Conservation (phyloP, 805 yeast species). For the Candida stauntonica region DNA sequence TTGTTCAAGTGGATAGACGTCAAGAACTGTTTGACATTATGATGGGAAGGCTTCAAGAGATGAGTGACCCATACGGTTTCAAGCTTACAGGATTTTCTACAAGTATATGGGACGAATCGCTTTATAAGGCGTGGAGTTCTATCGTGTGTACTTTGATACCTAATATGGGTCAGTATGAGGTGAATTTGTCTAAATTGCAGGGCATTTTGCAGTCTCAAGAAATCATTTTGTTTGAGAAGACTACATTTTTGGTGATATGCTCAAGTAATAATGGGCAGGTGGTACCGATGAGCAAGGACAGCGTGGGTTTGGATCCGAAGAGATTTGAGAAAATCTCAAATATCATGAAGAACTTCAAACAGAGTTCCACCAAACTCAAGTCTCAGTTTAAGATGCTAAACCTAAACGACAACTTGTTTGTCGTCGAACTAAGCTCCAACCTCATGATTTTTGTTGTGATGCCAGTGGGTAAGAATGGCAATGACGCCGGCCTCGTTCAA, state of each 20-base stretch:
- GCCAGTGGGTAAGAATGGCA: conserved; percentile 34
- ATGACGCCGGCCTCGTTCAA: conserved; percentile 41
- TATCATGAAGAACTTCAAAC: conserved; percentile 91
- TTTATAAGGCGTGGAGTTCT: conserved; percentile 93
- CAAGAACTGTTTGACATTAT: conserved; percentile 79
- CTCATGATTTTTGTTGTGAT: conserved; percentile 59
- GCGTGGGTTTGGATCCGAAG: conserved; percentile 65
- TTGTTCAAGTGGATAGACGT: conserved; percentile 81
- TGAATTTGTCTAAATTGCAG: conserved; percentile 68
- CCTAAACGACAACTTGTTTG: conserved; percentile 52
- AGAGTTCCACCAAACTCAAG: conserved; percentile 81
- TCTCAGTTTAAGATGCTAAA: conserved; percentile 77
- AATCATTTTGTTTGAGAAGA: conserved; percentile 85
- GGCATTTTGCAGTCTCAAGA: conserved; percentile 78
- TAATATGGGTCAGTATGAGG: conserved; percentile 77
- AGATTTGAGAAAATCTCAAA: conserved; percentile 92
- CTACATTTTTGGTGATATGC: conserved; percentile 72
- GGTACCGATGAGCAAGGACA: conserved; percentile 10
- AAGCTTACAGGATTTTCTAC: conserved; percentile 84
- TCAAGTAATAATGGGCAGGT: conserved; percentile 29
- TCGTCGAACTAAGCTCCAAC: conserved; percentile 55
- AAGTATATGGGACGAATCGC: conserved; percentile 28
- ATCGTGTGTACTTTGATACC: conserved; percentile 95
- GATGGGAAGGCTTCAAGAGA: conserved; percentile 75
- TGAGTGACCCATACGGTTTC: conserved; percentile 67